phyloP scores from a whole-genome alignment of 2,329 filamentous ascomycete genomes.

The Fusarium compactum region DNA sequence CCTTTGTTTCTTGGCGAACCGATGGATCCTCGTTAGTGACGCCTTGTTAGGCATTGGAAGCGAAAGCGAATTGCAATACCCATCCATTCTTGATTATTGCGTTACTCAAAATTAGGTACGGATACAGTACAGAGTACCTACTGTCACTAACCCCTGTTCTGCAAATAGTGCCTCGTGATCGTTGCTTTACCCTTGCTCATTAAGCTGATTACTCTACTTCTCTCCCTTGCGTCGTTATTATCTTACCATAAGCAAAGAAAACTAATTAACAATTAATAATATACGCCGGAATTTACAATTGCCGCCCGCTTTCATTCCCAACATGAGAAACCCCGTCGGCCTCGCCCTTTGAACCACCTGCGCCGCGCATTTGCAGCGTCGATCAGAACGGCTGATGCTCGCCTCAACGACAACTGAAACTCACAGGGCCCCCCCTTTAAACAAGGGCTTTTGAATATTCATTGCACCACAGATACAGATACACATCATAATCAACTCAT shows the following conservation, averaged over 20 bases:
- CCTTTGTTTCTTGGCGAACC: constrained; percentile 9
- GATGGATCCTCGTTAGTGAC: constrained; percentile 6
- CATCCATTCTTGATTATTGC: constrained; percentile 11
- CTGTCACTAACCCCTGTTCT: constrained; percentile 32
- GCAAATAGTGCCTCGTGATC: constrained; percentile 47
- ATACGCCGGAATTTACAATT: not conserved
- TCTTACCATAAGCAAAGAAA: constrained; percentile 15
- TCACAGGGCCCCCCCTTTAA: constrained; percentile 23
- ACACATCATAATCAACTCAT: not conserved
- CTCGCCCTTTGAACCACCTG: constrained; percentile 6
- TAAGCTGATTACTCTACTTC: not conserved
- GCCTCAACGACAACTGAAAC: constrained; percentile 39
- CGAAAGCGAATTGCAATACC: constrained; percentile 20
- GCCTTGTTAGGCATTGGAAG: constrained; percentile 4
- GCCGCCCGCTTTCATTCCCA: constrained; percentile 9
- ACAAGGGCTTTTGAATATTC: constrained; percentile 9
- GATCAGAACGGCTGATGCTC: constrained; percentile 36
- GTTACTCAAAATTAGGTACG: constrained; percentile 33
- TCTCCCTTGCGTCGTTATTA: constrained; percentile 38
- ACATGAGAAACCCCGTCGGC: constrained; percentile 7
- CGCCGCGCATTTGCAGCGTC: constrained; percentile 32
- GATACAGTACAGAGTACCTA: too few species aligned
- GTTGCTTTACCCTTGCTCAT: constrained; percentile 41
- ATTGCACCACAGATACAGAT: not conserved
- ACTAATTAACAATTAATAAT: constrained; percentile 13